phyloP scores from a whole-genome alignment of 176 grass and related monocot species.

The Avena eriantha region DNA sequence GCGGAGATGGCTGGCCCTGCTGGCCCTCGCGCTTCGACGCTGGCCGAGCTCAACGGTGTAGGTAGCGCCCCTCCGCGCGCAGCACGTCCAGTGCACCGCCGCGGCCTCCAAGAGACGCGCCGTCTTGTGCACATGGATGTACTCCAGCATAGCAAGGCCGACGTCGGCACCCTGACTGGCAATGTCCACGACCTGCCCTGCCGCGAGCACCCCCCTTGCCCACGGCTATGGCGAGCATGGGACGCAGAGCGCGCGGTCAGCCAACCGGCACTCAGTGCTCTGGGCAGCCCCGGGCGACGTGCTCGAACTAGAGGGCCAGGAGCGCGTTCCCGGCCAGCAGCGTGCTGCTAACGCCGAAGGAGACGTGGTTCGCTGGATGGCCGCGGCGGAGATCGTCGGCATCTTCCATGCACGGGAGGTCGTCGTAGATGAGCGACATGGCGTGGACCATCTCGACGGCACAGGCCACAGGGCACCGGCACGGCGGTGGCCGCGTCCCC shows the following conservation, averaged over 20 bases:
- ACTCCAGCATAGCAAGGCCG: slow-evolving; percentile 11
- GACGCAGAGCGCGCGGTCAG: slow-evolving; percentile 1
- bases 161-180: slow-evolving; percentile 3
- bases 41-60: too few relatives aligned
- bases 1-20: too few relatives aligned
- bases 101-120: not conserved
- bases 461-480: too few relatives aligned
- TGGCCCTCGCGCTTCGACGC: too few relatives aligned
- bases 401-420: slow-evolving; percentile 27
- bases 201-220: not conserved
- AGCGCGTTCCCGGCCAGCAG: not conserved
- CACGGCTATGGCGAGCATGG: not conserved
- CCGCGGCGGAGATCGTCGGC: slow-evolving; percentile 22
- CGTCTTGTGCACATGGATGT: slow-evolving; percentile 29
- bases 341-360: slow-evolving; percentile 15
- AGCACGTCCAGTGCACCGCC: not conserved
- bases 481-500: too few relatives aligned
- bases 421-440: slow-evolving; percentile 32
- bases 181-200: slow-evolving; percentile 15
- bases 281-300: slow-evolving; percentile 1
- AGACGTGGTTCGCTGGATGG: slow-evolving; percentile 8
- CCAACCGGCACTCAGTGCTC: not conserved
- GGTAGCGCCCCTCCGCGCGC: too few relatives aligned
- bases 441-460: too few relatives aligned
- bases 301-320: slow-evolving; percentile 20